These are phyloP conservation scores for Leishmania martiniquensis DNA, from an alignment of 208 protist species.

Conservation along the genomic window DNA sequence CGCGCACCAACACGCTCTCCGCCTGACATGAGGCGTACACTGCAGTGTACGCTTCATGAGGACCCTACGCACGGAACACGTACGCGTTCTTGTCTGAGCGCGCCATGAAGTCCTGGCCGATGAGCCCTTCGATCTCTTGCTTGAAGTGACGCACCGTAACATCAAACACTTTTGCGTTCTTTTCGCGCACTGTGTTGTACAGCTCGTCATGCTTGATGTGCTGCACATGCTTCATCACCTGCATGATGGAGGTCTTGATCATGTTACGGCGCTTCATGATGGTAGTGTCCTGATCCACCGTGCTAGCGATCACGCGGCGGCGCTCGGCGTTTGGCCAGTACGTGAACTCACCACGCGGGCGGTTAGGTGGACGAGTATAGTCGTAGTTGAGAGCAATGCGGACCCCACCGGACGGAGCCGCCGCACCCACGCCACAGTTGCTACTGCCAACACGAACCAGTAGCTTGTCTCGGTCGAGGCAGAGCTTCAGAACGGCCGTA, in stretches of 20 bases:
- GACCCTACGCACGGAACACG: slow-evolving; percentile 21
- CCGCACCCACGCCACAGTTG: slow-evolving; percentile 9
- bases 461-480: slow-evolving; percentile 30
- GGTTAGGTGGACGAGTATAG: slow-evolving; percentile 16
- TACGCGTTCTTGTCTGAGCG: slow-evolving; percentile 29
- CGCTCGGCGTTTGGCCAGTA: slow-evolving; percentile 32
- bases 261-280: slow-evolving; percentile 27
- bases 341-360: slow-evolving; percentile 30
- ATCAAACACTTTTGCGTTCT: slow-evolving; percentile 32
- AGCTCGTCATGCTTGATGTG: slow-evolving; percentile 44
- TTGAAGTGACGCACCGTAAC: slow-evolving; percentile 50
- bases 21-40: neutral
- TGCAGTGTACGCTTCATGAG: neutral
- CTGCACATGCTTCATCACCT: slow-evolving; percentile 48
- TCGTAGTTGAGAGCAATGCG: slow-evolving; percentile 42
- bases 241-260: slow-evolving; percentile 41
- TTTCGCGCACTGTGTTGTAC: slow-evolving; percentile 33
- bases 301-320: slow-evolving; percentile 8
- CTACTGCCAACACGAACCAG: slow-evolving; percentile 10
- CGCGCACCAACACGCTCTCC: neutral
- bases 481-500: slow-evolving; percentile 11
- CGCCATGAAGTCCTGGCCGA: slow-evolving; percentile 56
- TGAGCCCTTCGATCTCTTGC: slow-evolving; percentile 49
- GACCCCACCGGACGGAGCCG: neutral
- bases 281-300: slow-evolving; percentile 10